These are phyloP conservation scores for Dactylorhiza incarnata DNA, from an alignment of 106 monocot species.

Conservation along the genomic window DNA sequence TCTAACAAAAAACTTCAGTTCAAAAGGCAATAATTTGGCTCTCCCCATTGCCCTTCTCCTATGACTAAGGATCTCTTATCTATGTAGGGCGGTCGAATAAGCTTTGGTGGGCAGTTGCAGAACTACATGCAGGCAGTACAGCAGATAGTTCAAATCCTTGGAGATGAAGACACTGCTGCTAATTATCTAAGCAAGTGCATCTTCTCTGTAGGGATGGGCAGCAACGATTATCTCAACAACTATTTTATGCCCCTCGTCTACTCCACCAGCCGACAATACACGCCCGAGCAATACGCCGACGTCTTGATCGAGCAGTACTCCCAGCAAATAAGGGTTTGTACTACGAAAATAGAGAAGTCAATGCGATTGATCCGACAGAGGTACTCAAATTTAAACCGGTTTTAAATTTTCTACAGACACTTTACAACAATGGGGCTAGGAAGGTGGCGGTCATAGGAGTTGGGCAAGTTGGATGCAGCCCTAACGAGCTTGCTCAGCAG, in stretches of 20 bases:
- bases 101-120: slow-evolving; percentile 52
- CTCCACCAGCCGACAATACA: slow-evolving; percentile 52
- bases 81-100: slow-evolving; percentile 54
- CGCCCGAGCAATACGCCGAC: slow-evolving; percentile 61
- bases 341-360: no score
- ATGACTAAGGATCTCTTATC: no score
- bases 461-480: slow-evolving; percentile 81
- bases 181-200: slow-evolving; percentile 79
- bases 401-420: background rate
- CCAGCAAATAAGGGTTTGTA: slow-evolving; percentile 29
- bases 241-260: slow-evolving; percentile 90
- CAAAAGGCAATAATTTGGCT: no score
- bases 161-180: slow-evolving; percentile 54
- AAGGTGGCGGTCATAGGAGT: slow-evolving; percentile 78
- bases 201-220: slow-evolving; percentile 82
- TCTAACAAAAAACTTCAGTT: no score
- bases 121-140: slow-evolving; percentile 63
- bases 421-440: slow-evolving; percentile 35
- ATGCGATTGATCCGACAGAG: no score
- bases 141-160: slow-evolving; percentile 47
- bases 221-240: slow-evolving; percentile 99
- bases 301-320: slow-evolving; percentile 59
- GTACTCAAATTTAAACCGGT: no score
- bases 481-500: slow-evolving; percentile 62
- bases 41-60: no score